Base-by-base conservation (phyloP, 768 basidiomycete species). In the Chalciporus chontae region DNA sequence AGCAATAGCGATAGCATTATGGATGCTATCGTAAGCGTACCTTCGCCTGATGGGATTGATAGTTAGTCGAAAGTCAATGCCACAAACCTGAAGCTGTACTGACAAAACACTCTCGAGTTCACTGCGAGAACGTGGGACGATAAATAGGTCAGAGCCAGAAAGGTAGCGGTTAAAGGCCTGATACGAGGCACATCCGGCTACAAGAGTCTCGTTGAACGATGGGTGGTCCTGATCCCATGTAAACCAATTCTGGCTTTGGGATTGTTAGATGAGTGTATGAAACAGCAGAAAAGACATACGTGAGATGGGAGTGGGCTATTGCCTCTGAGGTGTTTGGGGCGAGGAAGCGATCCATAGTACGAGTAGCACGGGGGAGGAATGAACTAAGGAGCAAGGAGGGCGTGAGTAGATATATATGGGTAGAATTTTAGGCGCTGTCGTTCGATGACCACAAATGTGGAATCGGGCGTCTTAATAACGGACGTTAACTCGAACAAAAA, bases 141-240 rank as follows among this genome's bases (percentile, higher is more conserved):
- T 76, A 60, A 85, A 83, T 3, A 92, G 70, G 70, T 90, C 86
- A 43, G 78, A 75, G 26, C 85, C 87, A 37, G 73, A 72, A 42
- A 90, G 77, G 57, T 81, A 91, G 47, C 88, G 84, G 57, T 79
- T 79, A 59, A 91, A 81, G 3, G 88, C 85, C 55, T 84, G 77
- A 68, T 91, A 91, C 5, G 88, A 83, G n/a, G 89, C 87, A 58
- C 81, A 87, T 18, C 83, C 80, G 1, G 88, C 84, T 37, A 90
- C 79, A 50, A 90, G 77, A 3, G 80, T 80, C 66, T 90, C 87
- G 70, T 87, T 76, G 61, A 86, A 73, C 11, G 80, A 78, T 13
- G 81, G 81, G 55, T 84, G 79, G 57, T 87, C 80, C 31, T 78
- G 75, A 61, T 88, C 85, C 86, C 87, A 89, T 38, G 70, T 73